Evolutionary conservation across 2,329 filamentous ascomycete species (phyloP).

Genomic region (Fusarium decemcellulare): DNA sequence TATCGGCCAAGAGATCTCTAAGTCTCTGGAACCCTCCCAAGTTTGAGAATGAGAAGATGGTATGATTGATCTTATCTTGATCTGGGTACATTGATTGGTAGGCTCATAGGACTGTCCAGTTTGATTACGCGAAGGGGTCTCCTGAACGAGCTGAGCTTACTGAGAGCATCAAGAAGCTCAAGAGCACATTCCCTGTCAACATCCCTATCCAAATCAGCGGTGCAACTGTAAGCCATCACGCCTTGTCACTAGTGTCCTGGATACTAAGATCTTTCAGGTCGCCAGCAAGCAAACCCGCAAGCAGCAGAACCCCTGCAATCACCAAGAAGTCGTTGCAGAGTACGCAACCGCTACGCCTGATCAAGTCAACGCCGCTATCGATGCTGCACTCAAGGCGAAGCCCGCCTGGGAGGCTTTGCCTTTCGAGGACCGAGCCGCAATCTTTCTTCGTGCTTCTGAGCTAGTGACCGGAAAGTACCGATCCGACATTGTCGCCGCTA

Average conservation of each 20-base stretch:
- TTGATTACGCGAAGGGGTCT: constrained; percentile 39
- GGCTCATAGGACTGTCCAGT: constrained; percentile 13
- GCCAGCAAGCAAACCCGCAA: constrained; percentile 24
- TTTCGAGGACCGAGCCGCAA: constrained; percentile 34
- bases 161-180: constrained; percentile 32
- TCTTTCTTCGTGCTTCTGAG: constrained; percentile 37
- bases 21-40: constrained; percentile 37
- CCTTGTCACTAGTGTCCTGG: accelerated
- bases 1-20: constrained; percentile 12
- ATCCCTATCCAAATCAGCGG: constrained; percentile 34
- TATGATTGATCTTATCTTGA: accelerated
- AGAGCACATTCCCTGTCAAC: constrained; percentile 29
- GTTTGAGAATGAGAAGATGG: constrained; percentile 43
- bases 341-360: constrained; percentile 35
- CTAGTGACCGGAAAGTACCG: constrained; percentile 39
- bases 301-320: constrained; percentile 36
- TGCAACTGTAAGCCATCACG: not conserved
- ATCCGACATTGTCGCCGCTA: constrained; percentile 35
- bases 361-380: constrained; percentile 38
- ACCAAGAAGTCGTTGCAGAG: constrained; percentile 32
- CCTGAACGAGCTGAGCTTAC: constrained; percentile 34
- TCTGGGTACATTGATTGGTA: accelerated
- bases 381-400: constrained; percentile 34
- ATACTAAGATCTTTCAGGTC: not conserved
- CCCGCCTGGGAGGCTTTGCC: constrained; percentile 34